Base-by-base conservation (phyloP, 441 rosid genomes). In the Eutrema salsugineum region DNA sequence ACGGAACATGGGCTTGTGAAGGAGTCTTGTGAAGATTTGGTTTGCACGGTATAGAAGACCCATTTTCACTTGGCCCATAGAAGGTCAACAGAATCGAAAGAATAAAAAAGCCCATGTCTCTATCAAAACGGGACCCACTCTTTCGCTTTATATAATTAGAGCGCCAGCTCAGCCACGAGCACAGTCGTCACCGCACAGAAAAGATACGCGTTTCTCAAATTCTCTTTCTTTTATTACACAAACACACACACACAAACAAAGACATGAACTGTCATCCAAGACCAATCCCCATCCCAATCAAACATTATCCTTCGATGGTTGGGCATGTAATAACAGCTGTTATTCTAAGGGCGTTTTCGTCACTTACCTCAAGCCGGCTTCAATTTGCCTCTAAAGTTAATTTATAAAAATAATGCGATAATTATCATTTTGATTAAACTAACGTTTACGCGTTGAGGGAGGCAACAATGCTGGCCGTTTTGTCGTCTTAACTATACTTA, bases 391-490 rank as follows among this genome's bases (percentile, higher is more conserved):
- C 40, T 43, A 17, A 30, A 12, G n/a, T 27, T 1, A 22, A 38
- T 32, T n/a, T 44, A 8, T 7, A 48, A 9, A 53, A 20, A 66
- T 1, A 28, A 28, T 28, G 8, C 12, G 10, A 8, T 8, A 20
- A 4, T 5, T 59, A 22, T 6, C 15, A 11, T 2, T 11, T 8
- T 0, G 7, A 46, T 35, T 53, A 56, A 75, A 48, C 39, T 36
- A 54, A 58, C 58, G 65, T 46, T 46, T n/a, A 57, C 79, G 79
- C 79, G 79, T 76, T n/a, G 76, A 70, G 55, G 66, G 24, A 70
- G 66, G 79, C 76, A 70, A 69, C 79, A 68, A 68, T 64, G 57
- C 55, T 54, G 79, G 46, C 74, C 63, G 74, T 62, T 75, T 68
- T 68, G 70, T 68, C 70, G 19, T 75, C 64, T 32, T 39, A 60